Base-by-base conservation (phyloP, 2,329 filamentous ascomycete genomes). In the Metarhizium rileyi region DNA sequence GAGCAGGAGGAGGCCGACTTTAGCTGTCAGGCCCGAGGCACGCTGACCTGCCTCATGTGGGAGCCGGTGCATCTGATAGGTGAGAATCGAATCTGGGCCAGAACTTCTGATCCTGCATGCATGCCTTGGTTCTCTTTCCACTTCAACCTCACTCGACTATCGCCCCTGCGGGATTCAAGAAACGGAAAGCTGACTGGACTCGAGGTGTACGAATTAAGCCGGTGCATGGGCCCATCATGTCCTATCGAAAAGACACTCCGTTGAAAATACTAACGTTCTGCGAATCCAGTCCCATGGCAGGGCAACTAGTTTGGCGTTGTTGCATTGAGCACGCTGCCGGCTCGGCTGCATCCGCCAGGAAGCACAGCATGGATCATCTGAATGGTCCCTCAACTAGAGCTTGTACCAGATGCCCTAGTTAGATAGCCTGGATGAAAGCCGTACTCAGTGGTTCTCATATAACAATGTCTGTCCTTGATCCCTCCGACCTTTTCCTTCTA, bases 261-360 rank as follows among this genome's bases (percentile, higher is more conserved):
- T 42, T 22, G n/a, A 42, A 27, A 6, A 16, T 16, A 36, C 33
- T 36, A 36, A 16, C n/a, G 9, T 38, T 18, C 16, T 20, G n/a
- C 35, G 20, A 18, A 38, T 22, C 26, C 27, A 43, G 20, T 38
- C 22, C n/a, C 33, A 41, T 5, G 38, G 46, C 41, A 25, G 33
- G 7, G 28, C 26, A 18, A 25, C 20, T 14, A 4, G 20, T n/a
- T 20, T 26, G 33, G 41, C n/a, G 25, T 10, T 10, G 23, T 40
- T 45, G 42, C 30, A 33, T 28, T 12, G 20, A 28, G 27, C 40
- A 18, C 23, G 33, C 33, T n/a, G 33, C 23, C 25, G 40, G 22
- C 22, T 49, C 47, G 47, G 42, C 33, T 49, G 41, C 25, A 49
- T 49, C 42, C 41, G 47, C 47, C 47, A 49, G 41, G 47, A 49